Evolutionary conservation across 1,284 basidiomycete species (phyloP).

Genomic region (Ceratobasidium sp.): DNA sequence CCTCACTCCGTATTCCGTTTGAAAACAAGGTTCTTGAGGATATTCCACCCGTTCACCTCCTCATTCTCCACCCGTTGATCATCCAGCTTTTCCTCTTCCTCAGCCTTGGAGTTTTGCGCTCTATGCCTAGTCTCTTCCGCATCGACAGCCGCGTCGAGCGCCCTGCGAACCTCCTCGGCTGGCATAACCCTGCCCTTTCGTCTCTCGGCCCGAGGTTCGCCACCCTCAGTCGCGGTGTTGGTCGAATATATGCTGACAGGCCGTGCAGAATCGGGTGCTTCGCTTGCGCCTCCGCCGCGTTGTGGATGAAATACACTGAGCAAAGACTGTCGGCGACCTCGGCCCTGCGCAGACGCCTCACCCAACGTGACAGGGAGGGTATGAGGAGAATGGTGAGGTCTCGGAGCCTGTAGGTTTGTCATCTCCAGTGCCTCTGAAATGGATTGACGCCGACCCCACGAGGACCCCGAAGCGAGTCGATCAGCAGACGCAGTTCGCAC

Average conservation of each 20-base stretch:
- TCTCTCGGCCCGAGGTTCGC: slow-evolving; percentile 9
- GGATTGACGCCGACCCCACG: slow-evolving; percentile 16
- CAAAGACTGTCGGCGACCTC: slow-evolving; percentile 18
- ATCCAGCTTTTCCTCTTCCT: slow-evolving; percentile 11
- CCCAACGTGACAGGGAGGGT: neutral
- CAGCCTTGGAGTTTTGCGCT: neutral
- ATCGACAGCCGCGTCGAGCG: slow-evolving; percentile 12
- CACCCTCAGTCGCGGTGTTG: slow-evolving; percentile 22
- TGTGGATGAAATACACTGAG: slow-evolving; percentile 6
- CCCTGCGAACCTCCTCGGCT: slow-evolving; percentile 25
- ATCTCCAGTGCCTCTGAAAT: slow-evolving; percentile 35
- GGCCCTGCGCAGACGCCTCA: neutral
- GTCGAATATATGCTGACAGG: slow-evolving; percentile 18
- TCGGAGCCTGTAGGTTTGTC: slow-evolving; percentile 3
- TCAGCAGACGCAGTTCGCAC: slow-evolving; percentile 23
- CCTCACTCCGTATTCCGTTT: slow-evolving; percentile 25
- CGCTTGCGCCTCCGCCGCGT: neutral
- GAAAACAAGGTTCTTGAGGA: slow-evolving; percentile 32
- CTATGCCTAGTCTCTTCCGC: slow-evolving; percentile 22
- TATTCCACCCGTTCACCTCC: slow-evolving; percentile 29
- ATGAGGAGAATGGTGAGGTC: neutral
- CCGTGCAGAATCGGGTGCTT: slow-evolving; percentile 14
- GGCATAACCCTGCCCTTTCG: neutral
- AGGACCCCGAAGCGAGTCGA: neutral
- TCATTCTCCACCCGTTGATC: slow-evolving; percentile 35